These are phyloP conservation scores for Plectosphaerella plurivora DNA, from an alignment of 2,329 filamentous ascomycete species.

Conservation along the genomic window DNA sequence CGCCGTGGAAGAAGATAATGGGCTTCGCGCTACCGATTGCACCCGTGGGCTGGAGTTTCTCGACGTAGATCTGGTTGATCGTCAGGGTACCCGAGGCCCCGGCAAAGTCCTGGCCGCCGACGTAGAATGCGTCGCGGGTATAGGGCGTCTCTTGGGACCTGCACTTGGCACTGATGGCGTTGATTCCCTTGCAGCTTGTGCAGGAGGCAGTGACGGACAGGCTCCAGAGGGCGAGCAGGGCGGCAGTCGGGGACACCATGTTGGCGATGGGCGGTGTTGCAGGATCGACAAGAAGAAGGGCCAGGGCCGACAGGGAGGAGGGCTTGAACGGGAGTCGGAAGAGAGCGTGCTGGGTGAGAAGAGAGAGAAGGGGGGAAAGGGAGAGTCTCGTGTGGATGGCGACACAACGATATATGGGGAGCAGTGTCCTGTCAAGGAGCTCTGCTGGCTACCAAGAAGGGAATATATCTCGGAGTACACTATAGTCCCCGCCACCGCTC, in stretches of 20 bases:
- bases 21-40: background rate
- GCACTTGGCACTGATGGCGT: conserved; percentile 10
- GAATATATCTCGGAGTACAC: no score
- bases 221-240: conserved; percentile 1
- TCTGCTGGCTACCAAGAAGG: background rate
- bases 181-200: conserved; percentile 6
- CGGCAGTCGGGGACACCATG: conserved; percentile 3
- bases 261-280: background rate
- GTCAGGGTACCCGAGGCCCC: conserved; percentile 15
- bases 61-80: conserved; percentile 23
- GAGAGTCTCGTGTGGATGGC: background rate
- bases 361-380: no score
- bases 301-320: no score
- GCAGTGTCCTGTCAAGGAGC: background rate
- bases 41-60: conserved; percentile 19
- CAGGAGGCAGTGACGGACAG: background rate
- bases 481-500: no score
- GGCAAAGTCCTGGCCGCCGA: conserved; percentile 19
- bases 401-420: no score
- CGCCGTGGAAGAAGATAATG: conserved; percentile 9
- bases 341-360: background rate
- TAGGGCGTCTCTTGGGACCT: conserved; percentile 5
- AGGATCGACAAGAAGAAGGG: no score
- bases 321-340: background rate
- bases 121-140: conserved; percentile 16